phyloP scores from a whole-genome alignment of 345 rosid species.

The Dipteronia dyeriana region DNA sequence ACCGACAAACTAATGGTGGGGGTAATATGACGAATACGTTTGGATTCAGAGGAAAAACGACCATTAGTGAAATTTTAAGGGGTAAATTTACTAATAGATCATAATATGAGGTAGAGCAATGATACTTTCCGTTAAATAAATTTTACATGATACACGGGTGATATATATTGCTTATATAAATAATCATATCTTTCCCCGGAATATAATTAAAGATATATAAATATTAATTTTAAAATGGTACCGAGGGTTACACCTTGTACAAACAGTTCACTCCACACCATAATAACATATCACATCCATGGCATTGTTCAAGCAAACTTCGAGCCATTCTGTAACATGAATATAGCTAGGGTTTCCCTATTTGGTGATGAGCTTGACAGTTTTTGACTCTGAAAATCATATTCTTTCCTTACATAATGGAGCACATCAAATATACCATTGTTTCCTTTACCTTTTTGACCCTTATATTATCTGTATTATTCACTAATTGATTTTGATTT shows the following conservation, averaged over 20 bases:
- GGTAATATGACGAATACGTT: no score
- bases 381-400: slow-evolving; percentile 12
- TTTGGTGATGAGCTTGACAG: background rate
- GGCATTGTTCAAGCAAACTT: background rate
- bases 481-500: slow-evolving; percentile 13
- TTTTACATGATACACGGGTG: no score
- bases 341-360: background rate
- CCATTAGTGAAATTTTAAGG: no score
- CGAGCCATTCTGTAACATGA: background rate
- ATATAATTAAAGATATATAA: no score
- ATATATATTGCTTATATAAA: no score
- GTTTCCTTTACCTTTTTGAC: background rate
- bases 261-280: background rate
- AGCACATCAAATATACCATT: background rate
- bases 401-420: background rate
- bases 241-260: background rate
- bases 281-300: background rate
- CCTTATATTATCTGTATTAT: background rate
- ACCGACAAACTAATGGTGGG: no score
- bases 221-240: background rate
- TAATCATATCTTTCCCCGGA: no score
- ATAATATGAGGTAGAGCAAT: no score
- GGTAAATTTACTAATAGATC: no score
- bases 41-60: no score
- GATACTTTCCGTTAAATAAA: no score